These are phyloP conservation scores for Solanum lycopersicoides DNA, from an alignment of 257 asterid species.

Conservation along the genomic window DNA sequence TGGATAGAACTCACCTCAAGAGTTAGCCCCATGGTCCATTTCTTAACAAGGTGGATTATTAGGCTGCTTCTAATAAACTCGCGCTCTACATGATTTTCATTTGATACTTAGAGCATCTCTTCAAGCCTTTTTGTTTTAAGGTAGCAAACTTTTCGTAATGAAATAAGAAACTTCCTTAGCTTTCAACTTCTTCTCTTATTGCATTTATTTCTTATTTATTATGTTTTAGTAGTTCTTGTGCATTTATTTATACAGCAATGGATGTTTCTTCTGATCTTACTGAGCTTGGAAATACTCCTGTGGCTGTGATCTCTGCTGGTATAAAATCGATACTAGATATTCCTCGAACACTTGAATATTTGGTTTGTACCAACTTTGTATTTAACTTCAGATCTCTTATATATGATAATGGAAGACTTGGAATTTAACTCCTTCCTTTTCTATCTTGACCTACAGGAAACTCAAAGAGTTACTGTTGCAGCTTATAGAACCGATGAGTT, in stretches of 20 bases:
- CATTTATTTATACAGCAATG: conserved; percentile 51
- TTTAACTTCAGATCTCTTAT: background rate
- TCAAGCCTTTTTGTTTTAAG: background rate
- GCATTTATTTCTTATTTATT: background rate
- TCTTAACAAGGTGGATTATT: background rate
- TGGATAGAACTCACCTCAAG: background rate
- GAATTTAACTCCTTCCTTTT: background rate
- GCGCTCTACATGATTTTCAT: background rate
- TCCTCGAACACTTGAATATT: conserved; percentile 78
- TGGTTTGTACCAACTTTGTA: conserved; percentile 35
- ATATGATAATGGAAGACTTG: background rate
- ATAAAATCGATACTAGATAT: conserved; percentile 90
- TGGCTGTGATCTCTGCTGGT: conserved; percentile 88
- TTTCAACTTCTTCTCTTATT: background rate
- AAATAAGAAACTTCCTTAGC: background rate
- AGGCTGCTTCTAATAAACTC: background rate
- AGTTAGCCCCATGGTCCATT: background rate
- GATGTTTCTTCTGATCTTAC: conserved; percentile 93
- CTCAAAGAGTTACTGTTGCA: conserved; percentile 90
- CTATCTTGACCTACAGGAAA: conserved; percentile 52
- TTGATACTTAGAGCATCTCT: background rate
- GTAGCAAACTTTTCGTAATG: background rate
- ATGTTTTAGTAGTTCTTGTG: background rate
- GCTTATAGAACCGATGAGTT: conserved; percentile 76
- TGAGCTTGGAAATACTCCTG: conserved; percentile 91